Evolutionary conservation across 768 basidiomycete genomes (phyloP).

Genomic region (Boletus subparvulus): DNA sequence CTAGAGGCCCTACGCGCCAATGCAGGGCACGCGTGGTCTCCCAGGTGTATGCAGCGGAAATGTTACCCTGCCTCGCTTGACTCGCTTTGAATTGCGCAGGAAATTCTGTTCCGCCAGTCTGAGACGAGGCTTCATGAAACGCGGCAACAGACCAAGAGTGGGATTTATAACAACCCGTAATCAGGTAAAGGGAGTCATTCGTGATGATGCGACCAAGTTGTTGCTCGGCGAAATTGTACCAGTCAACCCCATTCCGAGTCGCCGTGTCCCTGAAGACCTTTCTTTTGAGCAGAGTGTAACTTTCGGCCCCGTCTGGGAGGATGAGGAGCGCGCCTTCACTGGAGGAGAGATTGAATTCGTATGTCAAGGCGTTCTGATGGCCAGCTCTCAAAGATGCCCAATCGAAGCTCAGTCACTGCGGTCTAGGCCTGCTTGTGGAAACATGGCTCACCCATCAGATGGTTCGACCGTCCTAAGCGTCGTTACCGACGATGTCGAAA

Average conservation of each 20-base stretch:
- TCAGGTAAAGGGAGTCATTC: conserved; percentile 30
- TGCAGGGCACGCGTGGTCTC: conserved; percentile 8
- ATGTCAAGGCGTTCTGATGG: not conserved
- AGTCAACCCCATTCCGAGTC: conserved; percentile 17
- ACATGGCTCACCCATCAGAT: not conserved
- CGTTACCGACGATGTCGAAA: conserved; percentile 11
- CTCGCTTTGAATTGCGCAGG: conserved; percentile 17
- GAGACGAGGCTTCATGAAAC: conserved; percentile 6
- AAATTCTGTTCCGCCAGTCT: not conserved
- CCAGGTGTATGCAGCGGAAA: conserved; percentile 13
- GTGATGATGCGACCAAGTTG: conserved; percentile 13
- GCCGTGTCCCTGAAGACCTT: conserved; percentile 22
- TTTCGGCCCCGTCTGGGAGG: conserved; percentile 30
- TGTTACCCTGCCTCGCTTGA: not conserved
- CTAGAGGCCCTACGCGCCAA: conserved; percentile 5
- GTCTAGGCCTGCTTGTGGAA: not conserved
- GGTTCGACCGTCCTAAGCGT: conserved; percentile 2
- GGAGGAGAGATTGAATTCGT: conserved; percentile 14
- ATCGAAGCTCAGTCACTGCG: not conserved
- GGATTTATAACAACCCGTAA: conserved; percentile 18
- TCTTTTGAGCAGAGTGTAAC: conserved; percentile 20
- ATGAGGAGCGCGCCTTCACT: conserved; percentile 31
- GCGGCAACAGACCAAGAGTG: conserved; percentile 29
- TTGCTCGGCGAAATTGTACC: conserved; percentile 29
- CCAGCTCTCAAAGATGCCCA: not conserved